Evolutionary conservation across 2,329 filamentous ascomycete species (phyloP).

Genomic region (Fusarium brachygibbosum): DNA sequence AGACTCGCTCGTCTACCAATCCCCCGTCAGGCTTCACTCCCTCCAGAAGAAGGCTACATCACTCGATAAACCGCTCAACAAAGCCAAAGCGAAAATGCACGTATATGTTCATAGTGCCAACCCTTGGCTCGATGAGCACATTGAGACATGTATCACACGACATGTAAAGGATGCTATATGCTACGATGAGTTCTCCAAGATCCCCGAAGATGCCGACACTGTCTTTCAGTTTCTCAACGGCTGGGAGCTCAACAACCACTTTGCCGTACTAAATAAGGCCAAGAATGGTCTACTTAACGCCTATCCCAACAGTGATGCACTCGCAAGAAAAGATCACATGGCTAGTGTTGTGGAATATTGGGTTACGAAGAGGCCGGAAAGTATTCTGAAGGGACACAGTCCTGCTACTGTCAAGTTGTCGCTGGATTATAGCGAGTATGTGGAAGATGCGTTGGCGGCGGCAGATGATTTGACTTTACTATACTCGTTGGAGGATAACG

Average conservation of each 20-base stretch:
- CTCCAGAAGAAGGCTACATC: slow-evolving; percentile 35
- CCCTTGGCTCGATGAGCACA: slow-evolving; percentile 53
- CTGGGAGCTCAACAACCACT: slow-evolving; percentile 53
- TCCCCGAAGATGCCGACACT: slow-evolving; percentile 44
- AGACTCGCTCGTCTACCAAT: slow-evolving; percentile 1
- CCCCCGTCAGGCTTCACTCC: slow-evolving; percentile 35
- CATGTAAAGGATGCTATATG: slow-evolving; percentile 51
- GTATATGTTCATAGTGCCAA: slow-evolving; percentile 43
- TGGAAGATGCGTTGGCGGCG: slow-evolving; percentile 55
- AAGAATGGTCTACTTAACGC: slow-evolving; percentile 54
- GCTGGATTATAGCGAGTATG: slow-evolving; percentile 57
- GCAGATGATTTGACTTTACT: slow-evolving; percentile 55
- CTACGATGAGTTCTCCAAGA: slow-evolving; percentile 47
- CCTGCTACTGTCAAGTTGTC: slow-evolving; percentile 54
- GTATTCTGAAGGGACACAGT: slow-evolving; percentile 49
- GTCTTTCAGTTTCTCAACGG: slow-evolving; percentile 55
- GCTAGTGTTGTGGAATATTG: slow-evolving; percentile 54
- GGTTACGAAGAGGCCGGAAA: slow-evolving; percentile 54
- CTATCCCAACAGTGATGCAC: slow-evolving; percentile 57
- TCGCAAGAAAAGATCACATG: slow-evolving; percentile 56
- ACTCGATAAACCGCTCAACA: neutral
- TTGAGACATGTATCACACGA: slow-evolving; percentile 49
- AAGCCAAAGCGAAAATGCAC: slow-evolving; percentile 26
- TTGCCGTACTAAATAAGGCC: slow-evolving; percentile 51
- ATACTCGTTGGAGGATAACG: slow-evolving; percentile 55